Evolutionary conservation across 805 yeast species (phyloP).

Genomic region (Lipomyces yamadae): DNA sequence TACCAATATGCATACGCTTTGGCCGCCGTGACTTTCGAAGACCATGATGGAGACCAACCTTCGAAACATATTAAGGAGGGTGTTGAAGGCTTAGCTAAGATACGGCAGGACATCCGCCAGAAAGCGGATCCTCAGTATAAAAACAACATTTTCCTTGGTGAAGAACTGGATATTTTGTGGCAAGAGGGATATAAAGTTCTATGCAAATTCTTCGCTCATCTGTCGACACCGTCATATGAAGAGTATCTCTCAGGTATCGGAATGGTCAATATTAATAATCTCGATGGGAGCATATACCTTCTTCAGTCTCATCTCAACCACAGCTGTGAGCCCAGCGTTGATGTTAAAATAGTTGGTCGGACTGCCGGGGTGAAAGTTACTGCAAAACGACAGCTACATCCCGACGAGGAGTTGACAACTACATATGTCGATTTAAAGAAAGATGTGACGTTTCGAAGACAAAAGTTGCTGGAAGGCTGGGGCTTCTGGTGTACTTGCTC

Average conservation of each 20-base stretch:
- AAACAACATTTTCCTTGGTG: conserved; percentile 56
- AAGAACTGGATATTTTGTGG: conserved; percentile 66
- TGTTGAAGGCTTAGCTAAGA: conserved; percentile 67
- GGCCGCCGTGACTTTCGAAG: conserved; percentile 24
- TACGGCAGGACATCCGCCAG: conserved; percentile 68
- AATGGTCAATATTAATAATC: conserved; percentile 72
- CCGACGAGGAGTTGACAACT: conserved; percentile 71
- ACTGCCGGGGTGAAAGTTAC: conserved; percentile 62
- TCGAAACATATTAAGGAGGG: conserved; percentile 46
- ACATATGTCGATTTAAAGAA: conserved; percentile 72
- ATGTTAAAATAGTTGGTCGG: conserved; percentile 54
- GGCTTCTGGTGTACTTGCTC: conserved; percentile 75
- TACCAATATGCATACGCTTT: conserved; percentile 65
- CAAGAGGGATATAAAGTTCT: conserved; percentile 59
- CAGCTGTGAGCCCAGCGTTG: conserved; percentile 72
- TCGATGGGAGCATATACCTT: conserved; percentile 65
- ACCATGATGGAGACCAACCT: conserved; percentile 34
- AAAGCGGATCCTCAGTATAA: conserved; percentile 58
- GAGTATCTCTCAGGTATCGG: conserved; percentile 69
- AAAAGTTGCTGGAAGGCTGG: conserved; percentile 73
- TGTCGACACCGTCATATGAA: conserved; percentile 50
- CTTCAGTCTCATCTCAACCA: conserved; percentile 76
- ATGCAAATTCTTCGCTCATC: conserved; percentile 51
- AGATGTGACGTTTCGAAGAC: conserved; percentile 64
- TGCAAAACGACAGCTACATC: conserved; percentile 61